Conservation (phyloP, 148 eudicot species). For the Arctostaphylos glauca region DNA sequence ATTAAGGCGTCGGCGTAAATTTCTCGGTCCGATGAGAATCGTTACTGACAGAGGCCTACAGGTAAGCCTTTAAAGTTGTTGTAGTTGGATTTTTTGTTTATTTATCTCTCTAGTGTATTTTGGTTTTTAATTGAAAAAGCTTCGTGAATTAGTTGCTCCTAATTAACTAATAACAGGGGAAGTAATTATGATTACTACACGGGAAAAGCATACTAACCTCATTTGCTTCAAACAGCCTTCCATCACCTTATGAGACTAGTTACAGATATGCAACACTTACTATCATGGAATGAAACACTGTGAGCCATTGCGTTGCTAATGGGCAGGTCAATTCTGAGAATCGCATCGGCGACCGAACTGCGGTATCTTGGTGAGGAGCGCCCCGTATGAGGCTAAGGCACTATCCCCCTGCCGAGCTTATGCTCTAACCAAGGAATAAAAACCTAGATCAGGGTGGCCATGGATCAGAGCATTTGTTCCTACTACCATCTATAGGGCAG, state of each 20-base stretch:
- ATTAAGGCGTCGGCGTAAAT: slow-evolving; percentile 72
- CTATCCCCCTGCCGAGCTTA: no score
- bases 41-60: slow-evolving; percentile 86
- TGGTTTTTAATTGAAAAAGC: background rate
- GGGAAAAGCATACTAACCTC: background rate
- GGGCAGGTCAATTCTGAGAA: no score
- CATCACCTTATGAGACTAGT: background rate
- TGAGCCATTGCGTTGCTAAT: background rate
- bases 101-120: slow-evolving; percentile 1
- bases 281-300: background rate
- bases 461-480: no score
- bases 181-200: background rate
- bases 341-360: no score
- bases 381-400: no score
- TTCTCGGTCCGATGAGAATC: slow-evolving; percentile 70
- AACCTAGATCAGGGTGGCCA: no score
- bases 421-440: no score
- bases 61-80: slow-evolving; percentile 37
- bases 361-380: no score
- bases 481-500: no score
- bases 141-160: background rate
- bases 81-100: background rate
- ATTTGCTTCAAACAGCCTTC: background rate
- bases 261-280: background rate
- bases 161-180: background rate